Evolutionary conservation across 2,329 filamentous ascomycete species (phyloP).

Genomic region (Colletotrichum plurivorum): DNA sequence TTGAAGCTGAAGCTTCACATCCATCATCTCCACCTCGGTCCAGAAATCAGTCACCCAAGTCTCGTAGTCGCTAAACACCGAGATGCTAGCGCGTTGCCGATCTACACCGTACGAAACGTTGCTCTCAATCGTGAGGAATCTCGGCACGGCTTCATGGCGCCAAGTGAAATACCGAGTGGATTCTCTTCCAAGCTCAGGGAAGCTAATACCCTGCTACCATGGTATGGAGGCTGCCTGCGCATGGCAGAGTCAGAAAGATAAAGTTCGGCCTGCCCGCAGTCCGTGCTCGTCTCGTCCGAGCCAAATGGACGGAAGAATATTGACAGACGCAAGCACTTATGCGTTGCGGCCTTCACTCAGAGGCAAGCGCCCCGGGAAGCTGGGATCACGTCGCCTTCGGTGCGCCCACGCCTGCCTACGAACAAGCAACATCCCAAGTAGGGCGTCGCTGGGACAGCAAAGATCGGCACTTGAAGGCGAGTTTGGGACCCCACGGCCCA

Average conservation of each 20-base stretch:
- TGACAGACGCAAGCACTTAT: constrained; percentile 36
- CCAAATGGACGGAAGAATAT: constrained; percentile 14
- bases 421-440: constrained; percentile 37
- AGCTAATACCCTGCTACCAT: constrained; percentile 19
- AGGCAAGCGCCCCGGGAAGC: constrained; percentile 14
- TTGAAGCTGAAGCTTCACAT: constrained; percentile 3
- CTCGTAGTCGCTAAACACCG: neutral
- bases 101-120: constrained; percentile 34
- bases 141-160: constrained; percentile 25
- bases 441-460: constrained; percentile 16
- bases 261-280: constrained; percentile 36
- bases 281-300: constrained; percentile 36
- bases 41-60: neutral
- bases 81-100: constrained; percentile 31
- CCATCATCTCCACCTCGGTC: constrained; percentile 6
- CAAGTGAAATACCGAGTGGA: too few relatives aligned
- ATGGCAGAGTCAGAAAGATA: constrained; percentile 35
- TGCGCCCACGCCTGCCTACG: constrained; percentile 6
- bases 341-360: constrained; percentile 10
- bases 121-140: constrained; percentile 24
- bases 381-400: constrained; percentile 9
- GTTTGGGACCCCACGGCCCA: neutral
- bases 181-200: too few relatives aligned
- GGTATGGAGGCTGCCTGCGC: constrained; percentile 1
- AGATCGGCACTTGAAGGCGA: constrained; percentile 21